These are phyloP conservation scores for Penicillium simplicissimum DNA, from an alignment of 495 filamentous ascomycete species.

Conservation along the genomic window DNA sequence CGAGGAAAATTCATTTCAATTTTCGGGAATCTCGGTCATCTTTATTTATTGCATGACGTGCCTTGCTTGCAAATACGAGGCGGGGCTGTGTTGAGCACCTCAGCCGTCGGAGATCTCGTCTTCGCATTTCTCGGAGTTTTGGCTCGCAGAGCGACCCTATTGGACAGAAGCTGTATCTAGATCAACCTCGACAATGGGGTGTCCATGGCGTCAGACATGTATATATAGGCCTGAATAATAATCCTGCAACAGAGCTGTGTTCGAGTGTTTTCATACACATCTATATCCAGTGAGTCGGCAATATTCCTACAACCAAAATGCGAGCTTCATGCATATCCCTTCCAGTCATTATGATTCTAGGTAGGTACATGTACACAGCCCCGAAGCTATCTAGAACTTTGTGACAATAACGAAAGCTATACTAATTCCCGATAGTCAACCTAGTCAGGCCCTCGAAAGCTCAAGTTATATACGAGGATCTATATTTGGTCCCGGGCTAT, in stretches of 20 bases:
- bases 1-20: background rate
- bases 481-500: background rate
- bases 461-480: background rate
- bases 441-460: background rate
- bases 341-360: background rate
- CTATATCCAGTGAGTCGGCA: background rate
- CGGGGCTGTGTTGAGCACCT: background rate
- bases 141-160: background rate
- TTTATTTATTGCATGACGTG: background rate
- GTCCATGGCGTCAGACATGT: background rate
- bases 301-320: background rate
- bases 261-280: no score
- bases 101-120: slow-evolving; percentile 1
- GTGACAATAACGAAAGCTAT: no score
- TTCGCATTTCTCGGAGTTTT: slow-evolving; percentile 8
- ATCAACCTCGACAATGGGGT: background rate
- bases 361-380: background rate
- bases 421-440: background rate
- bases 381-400: no score
- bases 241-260: no score
- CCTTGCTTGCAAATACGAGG: background rate
- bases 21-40: background rate
- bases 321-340: background rate
- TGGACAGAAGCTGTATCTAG: background rate
- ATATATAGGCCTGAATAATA: background rate